Evolutionary conservation across 2,329 filamentous ascomycete genomes (phyloP).

Genomic region (Alternaria infectoria): DNA sequence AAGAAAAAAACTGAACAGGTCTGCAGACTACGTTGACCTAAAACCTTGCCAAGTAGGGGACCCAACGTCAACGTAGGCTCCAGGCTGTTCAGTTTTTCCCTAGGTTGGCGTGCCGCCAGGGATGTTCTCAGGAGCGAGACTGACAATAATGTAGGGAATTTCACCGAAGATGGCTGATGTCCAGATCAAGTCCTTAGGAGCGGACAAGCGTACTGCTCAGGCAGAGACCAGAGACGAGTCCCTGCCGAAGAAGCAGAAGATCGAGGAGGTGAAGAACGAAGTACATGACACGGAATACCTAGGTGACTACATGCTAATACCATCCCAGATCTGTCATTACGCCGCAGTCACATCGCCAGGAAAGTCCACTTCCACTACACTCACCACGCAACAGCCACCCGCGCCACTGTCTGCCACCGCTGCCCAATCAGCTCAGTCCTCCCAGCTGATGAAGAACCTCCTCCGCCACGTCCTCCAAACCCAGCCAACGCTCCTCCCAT

Average conservation of each 20-base stretch:
- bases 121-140: background rate
- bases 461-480: background rate
- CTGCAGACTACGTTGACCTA: no score
- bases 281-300: background rate
- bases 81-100: no score
- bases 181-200: background rate
- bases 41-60: no score
- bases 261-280: background rate
- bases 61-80: no score
- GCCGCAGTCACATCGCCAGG: no score
- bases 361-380: background rate
- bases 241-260: conserved; percentile 8
- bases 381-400: background rate
- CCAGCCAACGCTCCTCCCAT: background rate
- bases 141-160: background rate
- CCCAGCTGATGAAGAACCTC: background rate
- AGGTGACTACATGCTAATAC: background rate
- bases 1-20: no score
- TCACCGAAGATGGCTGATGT: background rate
- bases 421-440: background rate
- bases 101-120: no score
- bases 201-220: background rate
- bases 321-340: background rate
- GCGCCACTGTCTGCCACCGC: accelerated
- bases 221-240: background rate